Percentiles rank a stretch among this genome's conserved stretches.
phyloP scores from a whole-genome alignment of 1,284 basidiomycete species.

The Phylloboletellus chloephorus region DNA sequence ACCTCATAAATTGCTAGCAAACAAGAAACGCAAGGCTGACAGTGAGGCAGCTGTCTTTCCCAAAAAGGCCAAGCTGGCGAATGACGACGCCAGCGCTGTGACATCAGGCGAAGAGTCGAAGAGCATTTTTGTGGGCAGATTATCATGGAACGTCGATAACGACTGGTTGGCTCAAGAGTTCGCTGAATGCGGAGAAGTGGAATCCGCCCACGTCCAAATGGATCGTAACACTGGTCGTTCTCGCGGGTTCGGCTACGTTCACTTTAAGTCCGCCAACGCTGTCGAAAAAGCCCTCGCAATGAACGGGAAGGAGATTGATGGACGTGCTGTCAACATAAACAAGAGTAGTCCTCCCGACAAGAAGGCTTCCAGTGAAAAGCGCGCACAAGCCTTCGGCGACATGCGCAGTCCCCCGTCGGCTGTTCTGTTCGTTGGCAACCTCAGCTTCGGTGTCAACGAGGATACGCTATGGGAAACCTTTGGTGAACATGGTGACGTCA shows the following conservation, averaged over 20 bases:
- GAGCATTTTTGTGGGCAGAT: slow-evolving; percentile 87
- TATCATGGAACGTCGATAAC: slow-evolving; percentile 98
- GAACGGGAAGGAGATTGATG: slow-evolving; percentile 87
- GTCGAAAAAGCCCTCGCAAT: slow-evolving; percentile 74
- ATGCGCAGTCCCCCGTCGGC: slow-evolving; percentile 63
- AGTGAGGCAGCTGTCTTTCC: slow-evolving; percentile 53
- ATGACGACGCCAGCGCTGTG: slow-evolving; percentile 45
- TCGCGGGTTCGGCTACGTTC: slow-evolving; percentile 93
- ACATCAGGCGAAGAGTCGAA: slow-evolving; percentile 53
- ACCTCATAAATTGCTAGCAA: slow-evolving; percentile 20
- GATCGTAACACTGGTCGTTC: slow-evolving; percentile 87
- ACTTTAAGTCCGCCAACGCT: slow-evolving; percentile 75
- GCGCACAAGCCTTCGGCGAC: slow-evolving; percentile 77
- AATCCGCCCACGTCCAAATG: slow-evolving; percentile 83
- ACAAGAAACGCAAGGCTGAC: slow-evolving; percentile 84
- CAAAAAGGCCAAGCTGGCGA: slow-evolving; percentile 80
- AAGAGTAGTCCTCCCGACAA: slow-evolving; percentile 64
- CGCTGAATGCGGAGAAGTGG: slow-evolving; percentile 81
- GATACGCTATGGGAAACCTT: slow-evolving; percentile 91
- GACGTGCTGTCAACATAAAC: slow-evolving; percentile 85
- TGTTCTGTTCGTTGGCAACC: slow-evolving; percentile 88
- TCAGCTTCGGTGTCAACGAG: slow-evolving; percentile 79
- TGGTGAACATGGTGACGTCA: slow-evolving; percentile 84
- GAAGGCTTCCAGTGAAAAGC: slow-evolving; percentile 53
- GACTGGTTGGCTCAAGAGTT: slow-evolving; percentile 95